Base-by-base conservation (phyloP, 768 basidiomycete genomes). In the Serendipita sp. region DNA sequence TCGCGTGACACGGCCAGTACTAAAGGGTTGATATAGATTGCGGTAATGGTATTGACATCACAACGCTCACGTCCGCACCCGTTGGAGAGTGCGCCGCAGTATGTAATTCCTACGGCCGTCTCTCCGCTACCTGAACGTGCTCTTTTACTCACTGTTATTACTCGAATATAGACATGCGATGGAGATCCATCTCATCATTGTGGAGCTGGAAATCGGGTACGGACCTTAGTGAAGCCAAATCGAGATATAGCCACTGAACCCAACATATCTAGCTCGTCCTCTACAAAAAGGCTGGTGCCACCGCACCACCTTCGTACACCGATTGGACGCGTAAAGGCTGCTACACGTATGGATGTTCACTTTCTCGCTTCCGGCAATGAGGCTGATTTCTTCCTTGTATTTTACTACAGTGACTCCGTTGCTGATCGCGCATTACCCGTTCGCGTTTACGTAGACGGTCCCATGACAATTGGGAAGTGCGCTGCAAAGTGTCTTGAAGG, bases 381-480 rank as follows among this genome's bases (percentile, higher is more conserved):
- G 7, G 45, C 11, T 28, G 11, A 50, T 22, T 20, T 28, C 7
- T 20, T 28, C 7, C 5, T n/a, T 22, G 45, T 28, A 17, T 7
- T 17, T 11, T 17, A 11, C 7, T n/a, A 11, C n/a, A 20, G 45
- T 22, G 53, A 58, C 53, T 5, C 22, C n/a, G 28, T 58, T 31
- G 30, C 4, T 4, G 11, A 50, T 50, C 45, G 45, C 7, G 45
- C 45, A 5, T 17, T 50, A 5, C 17, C 45, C 7, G 17, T n/a
- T 7, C 45, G 45, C 5, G 20, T 28, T 20, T 66, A 9, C 9
- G 75, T 78, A 1, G 65, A 69, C 20, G 79, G 78, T 13, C 7
- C 5, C 14, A 38, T 38, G 34, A 38, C 34, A 14, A 38, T 38
- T 58, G 22, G 31, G 31, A 58, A 58, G 24, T 58, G 53, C 53